phyloP scores from a whole-genome alignment of 805 yeast genomes.

The Pichia exigua region DNA sequence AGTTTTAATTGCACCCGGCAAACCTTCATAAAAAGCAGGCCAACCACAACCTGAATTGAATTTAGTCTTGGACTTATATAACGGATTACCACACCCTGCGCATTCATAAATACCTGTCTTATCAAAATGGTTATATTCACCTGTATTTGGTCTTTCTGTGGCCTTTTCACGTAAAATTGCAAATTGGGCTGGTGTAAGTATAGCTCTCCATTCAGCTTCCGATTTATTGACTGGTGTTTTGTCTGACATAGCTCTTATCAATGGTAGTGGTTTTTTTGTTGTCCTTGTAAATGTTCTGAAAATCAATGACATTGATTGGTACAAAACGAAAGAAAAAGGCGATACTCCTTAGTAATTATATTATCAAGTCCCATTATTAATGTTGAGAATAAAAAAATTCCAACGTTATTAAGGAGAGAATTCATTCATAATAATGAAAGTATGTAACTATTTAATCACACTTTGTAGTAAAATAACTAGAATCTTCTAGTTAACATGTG shows the following conservation, averaged over 20 bases:
- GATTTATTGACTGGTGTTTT: constrained; percentile 12
- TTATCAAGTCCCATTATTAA: not conserved
- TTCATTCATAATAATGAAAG: too few relatives aligned
- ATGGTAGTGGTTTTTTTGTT: not conserved
- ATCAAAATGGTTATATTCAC: constrained; percentile 47
- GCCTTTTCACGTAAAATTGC: constrained; percentile 67
- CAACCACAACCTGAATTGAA: constrained; percentile 94
- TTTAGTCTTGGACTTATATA: constrained; percentile 73
- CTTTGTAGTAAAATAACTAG: too few relatives aligned
- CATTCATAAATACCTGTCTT: constrained; percentile 65
- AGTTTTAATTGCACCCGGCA: constrained; percentile 67
- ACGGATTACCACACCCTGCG: constrained; percentile 76
- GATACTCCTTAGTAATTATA: too few relatives aligned
- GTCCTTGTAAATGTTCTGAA: not conserved
- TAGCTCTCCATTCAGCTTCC: constrained; percentile 73
- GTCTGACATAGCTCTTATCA: not conserved
- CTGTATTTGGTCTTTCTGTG: constrained; percentile 62
- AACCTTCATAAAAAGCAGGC: constrained; percentile 93
- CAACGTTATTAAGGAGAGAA: too few relatives aligned
- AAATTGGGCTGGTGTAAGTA: constrained; percentile 68
- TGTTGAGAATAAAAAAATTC: not conserved
- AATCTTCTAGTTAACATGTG: too few relatives aligned
- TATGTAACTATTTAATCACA: too few relatives aligned
- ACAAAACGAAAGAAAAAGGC: not conserved
- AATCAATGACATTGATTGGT: not conserved